A percentile compares a stretch with the other conserved stretches of the same genome.
phyloP scores from a whole-genome alignment of 2,329 filamentous ascomycete species.

The Aspergillus chevalieri region DNA sequence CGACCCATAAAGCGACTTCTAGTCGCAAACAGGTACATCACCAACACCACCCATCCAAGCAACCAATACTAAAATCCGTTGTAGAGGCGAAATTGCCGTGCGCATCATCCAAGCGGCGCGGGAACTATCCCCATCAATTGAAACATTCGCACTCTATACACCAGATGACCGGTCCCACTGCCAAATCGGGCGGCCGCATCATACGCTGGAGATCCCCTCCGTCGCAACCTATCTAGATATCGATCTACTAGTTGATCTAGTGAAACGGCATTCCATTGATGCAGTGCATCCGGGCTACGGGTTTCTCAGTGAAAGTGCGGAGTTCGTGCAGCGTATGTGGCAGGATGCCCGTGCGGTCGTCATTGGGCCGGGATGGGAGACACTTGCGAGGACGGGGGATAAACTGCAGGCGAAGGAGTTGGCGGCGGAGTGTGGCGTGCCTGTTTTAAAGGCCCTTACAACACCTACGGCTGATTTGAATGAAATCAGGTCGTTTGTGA shows the following conservation, averaged over 20 bases:
- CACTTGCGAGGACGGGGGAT: constrained; percentile 51
- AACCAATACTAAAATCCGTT: background rate
- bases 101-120: constrained; percentile 55
- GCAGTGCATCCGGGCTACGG: constrained; percentile 56
- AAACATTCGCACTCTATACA: constrained; percentile 53
- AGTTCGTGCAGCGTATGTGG: constrained; percentile 47
- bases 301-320: constrained; percentile 54
- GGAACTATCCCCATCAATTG: constrained; percentile 46
- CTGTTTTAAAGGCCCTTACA: constrained; percentile 45
- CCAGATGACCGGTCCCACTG: constrained; percentile 52
- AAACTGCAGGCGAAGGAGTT: constrained; percentile 50
- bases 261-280: constrained; percentile 47
- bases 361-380: constrained; percentile 53
- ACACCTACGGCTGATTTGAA: constrained; percentile 39
- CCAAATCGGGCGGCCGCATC: constrained; percentile 40
- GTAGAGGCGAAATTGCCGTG: constrained; percentile 59
- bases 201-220: constrained; percentile 47
- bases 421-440: constrained; percentile 48
- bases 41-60: background rate
- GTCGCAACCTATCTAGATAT: constrained; percentile 51
- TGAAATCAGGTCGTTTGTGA: constrained; percentile 54
- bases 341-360: constrained; percentile 44
- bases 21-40: constrained; percentile 46
- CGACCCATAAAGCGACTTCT: constrained; percentile 46
- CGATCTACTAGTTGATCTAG: constrained; percentile 42